These are phyloP conservation scores for Pythium coloratum DNA, from an alignment of 352 stramenopile species.

Conservation along the genomic window DNA sequence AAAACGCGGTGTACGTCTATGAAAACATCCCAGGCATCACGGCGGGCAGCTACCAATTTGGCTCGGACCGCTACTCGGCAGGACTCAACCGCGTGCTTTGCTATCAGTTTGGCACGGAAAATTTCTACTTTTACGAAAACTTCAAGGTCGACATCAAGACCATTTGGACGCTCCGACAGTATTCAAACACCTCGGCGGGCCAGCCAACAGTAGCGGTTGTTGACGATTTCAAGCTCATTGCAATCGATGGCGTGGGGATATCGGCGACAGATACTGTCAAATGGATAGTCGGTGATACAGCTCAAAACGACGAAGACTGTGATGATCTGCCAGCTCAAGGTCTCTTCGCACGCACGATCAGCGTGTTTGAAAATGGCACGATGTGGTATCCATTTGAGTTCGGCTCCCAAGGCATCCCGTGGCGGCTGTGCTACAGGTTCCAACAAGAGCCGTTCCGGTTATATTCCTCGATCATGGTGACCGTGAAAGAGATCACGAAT, in stretches of 20 bases:
- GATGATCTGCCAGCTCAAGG: slow-evolving; percentile 38
- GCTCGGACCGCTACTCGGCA: slow-evolving; percentile 27
- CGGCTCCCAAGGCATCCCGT: slow-evolving; percentile 41
- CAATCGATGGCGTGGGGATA: slow-evolving; percentile 53
- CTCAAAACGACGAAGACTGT: slow-evolving; percentile 37
- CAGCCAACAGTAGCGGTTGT: slow-evolving; percentile 51
- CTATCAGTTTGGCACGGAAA: slow-evolving; percentile 60
- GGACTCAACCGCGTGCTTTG: slow-evolving; percentile 50
- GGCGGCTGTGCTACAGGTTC: slow-evolving; percentile 73
- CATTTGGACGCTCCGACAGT: slow-evolving; percentile 42
- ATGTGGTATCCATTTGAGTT: slow-evolving; percentile 61
- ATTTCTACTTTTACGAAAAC: slow-evolving; percentile 53
- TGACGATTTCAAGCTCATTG: slow-evolving; percentile 58
- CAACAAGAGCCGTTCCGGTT: slow-evolving; percentile 50
- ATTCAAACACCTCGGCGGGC: slow-evolving; percentile 22
- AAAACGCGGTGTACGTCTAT: slow-evolving; percentile 78
- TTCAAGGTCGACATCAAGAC: slow-evolving; percentile 67
- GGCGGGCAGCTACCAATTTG: slow-evolving; percentile 51
- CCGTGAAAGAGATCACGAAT: slow-evolving; percentile 53
- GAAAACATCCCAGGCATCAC: slow-evolving; percentile 44
- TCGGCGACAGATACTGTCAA: slow-evolving; percentile 52
- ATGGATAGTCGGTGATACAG: slow-evolving; percentile 35
- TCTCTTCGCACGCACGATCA: slow-evolving; percentile 33
- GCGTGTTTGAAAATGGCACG: slow-evolving; percentile 39
- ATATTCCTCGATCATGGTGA: slow-evolving; percentile 40